phyloP scores from a whole-genome alignment of 1,284 basidiomycete genomes.

The Trichosporon ovoides region DNA sequence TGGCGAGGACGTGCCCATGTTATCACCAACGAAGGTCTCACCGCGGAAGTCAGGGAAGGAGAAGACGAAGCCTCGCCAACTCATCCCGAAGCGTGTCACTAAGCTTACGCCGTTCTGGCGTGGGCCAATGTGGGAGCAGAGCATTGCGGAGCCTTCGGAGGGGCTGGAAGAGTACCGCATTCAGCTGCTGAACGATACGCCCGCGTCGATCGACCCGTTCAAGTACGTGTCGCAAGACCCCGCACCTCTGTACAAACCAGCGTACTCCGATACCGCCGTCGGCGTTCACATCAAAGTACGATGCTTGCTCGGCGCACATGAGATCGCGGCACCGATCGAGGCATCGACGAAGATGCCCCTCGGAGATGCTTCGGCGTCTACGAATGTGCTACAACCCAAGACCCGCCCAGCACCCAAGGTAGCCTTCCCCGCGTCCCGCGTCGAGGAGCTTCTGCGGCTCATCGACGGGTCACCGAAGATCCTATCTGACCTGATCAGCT shows the following conservation, averaged over 20 bases:
- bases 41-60: constrained; percentile 18
- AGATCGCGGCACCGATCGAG: constrained; percentile 3
- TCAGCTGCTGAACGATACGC: constrained; percentile 47
- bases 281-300: constrained; percentile 28
- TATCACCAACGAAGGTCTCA: constrained; percentile 15
- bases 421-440: constrained; percentile 35
- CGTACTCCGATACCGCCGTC: constrained; percentile 30
- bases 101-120: constrained; percentile 42
- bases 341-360: constrained; percentile 13
- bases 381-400: constrained; percentile 2
- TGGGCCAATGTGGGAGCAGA: constrained; percentile 44
- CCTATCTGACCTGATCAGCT: constrained; percentile 33
- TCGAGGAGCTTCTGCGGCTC: constrained; percentile 34
- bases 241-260: constrained; percentile 28
- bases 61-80: constrained; percentile 14
- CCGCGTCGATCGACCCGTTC: constrained; percentile 44
- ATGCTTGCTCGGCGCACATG: constrained; percentile 29
- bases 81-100: constrained; percentile 38
- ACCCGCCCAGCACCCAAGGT: constrained; percentile 28
- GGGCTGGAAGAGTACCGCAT: constrained; percentile 41
- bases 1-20: constrained; percentile 38
- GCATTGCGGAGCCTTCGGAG: constrained; percentile 33
- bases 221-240: constrained; percentile 33
- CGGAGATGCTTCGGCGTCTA: constrained; percentile 15
- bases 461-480: constrained; percentile 41